Percentiles rank a stretch among this genome's conserved stretches.
Conservation (phyloP, 2,329 filamentous ascomycete genomes). For the Fusarium nematophilum region DNA sequence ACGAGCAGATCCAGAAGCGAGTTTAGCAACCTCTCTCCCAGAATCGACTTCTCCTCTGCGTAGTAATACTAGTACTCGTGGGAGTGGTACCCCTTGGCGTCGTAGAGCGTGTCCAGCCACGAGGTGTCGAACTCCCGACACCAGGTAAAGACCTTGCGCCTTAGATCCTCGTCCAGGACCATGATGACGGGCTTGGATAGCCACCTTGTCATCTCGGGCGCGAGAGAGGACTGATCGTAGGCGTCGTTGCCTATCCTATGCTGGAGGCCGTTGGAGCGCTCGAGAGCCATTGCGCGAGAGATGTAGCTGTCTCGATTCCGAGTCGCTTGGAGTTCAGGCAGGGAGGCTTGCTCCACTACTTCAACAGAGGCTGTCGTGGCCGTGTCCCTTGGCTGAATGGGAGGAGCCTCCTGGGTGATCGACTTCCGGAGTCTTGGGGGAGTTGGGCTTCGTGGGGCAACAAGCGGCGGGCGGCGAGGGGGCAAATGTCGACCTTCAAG, state of each 20-base stretch:
- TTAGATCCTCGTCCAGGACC: neutral
- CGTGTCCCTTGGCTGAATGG: too few species aligned
- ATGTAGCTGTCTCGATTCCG: too few species aligned
- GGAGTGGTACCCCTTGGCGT: neutral
- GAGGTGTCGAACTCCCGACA: neutral
- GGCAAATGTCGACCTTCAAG: too few species aligned
- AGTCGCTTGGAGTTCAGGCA: too few species aligned
- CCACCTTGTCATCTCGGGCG: neutral
- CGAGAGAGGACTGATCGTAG: neutral
- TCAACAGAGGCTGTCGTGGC: too few species aligned
- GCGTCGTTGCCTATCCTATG: neutral
- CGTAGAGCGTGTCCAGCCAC: neutral
- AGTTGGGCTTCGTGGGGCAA: too few species aligned
- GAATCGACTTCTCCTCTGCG: neutral
- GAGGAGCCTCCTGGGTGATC: too few species aligned
- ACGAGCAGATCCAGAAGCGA: neutral
- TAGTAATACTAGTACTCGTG: neutral
- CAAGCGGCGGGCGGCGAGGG: too few species aligned
- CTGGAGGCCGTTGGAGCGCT: too few species aligned
- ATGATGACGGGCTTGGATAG: neutral
- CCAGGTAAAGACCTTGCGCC: conserved; percentile 2
- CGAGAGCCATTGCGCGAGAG: too few species aligned
- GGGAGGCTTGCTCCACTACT: too few species aligned
- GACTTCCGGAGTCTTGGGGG: too few species aligned
- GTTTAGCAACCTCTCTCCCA: neutral